These are phyloP conservation scores for Friedmanniomyces simplex DNA, from an alignment of 495 filamentous ascomycete species.

Conservation along the genomic window DNA sequence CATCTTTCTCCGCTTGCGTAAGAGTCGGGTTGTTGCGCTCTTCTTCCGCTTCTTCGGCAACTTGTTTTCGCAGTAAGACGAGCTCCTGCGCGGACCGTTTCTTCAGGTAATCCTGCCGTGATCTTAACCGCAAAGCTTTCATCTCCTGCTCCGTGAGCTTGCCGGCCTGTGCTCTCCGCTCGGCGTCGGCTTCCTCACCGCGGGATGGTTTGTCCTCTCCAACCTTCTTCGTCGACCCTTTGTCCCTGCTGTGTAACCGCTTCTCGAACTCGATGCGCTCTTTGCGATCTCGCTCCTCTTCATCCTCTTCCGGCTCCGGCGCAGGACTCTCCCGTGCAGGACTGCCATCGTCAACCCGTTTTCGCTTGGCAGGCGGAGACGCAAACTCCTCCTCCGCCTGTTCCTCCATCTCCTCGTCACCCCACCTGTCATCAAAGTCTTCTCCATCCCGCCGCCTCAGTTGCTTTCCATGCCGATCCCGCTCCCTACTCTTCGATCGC, in stretches of 20 bases:
- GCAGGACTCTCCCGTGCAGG: slow-evolving; percentile 37
- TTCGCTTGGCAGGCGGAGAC: slow-evolving; percentile 43
- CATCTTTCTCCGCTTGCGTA: slow-evolving; percentile 69
- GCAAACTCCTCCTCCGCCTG: slow-evolving; percentile 35
- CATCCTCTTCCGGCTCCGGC: slow-evolving; percentile 27
- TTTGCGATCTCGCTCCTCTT: slow-evolving; percentile 55
- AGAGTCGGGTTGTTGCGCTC: slow-evolving; percentile 65
- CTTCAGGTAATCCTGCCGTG: slow-evolving; percentile 84
- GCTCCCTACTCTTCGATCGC: slow-evolving; percentile 34
- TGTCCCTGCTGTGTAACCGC: slow-evolving; percentile 59
- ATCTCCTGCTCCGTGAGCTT: slow-evolving; percentile 50
- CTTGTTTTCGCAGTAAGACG: slow-evolving; percentile 75
- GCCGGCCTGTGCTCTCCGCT: slow-evolving; percentile 49
- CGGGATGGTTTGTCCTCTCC: slow-evolving; percentile 52
- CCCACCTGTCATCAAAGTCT: slow-evolving; percentile 68
- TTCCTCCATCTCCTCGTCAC: slow-evolving; percentile 59
- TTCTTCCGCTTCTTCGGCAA: slow-evolving; percentile 82
- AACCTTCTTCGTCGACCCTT: slow-evolving; percentile 54
- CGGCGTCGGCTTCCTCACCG: slow-evolving; percentile 46
- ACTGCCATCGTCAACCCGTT: slow-evolving; percentile 45
- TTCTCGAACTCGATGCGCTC: slow-evolving; percentile 69
- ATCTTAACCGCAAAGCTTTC: slow-evolving; percentile 68
- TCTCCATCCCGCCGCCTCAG: slow-evolving; percentile 39
- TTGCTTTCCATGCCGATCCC: slow-evolving; percentile 40
- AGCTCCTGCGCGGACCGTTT: slow-evolving; percentile 83